Conservation (phyloP, 2,329 filamentous ascomycete species). For the Colletotrichum neosansevieriae region DNA sequence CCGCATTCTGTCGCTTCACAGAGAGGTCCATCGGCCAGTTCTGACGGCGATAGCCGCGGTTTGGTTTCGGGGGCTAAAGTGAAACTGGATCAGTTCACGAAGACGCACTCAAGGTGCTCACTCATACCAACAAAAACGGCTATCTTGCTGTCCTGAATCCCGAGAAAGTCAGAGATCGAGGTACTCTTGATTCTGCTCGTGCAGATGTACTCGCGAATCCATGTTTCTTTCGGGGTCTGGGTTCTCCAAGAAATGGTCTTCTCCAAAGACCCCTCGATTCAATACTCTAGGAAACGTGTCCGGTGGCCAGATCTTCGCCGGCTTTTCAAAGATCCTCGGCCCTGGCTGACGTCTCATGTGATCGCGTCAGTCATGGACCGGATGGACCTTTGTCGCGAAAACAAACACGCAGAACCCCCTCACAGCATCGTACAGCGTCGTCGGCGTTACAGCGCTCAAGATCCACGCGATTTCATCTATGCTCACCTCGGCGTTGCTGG, state of each 20-base stretch:
- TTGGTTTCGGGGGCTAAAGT: too few relatives aligned
- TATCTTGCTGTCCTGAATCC: too few relatives aligned
- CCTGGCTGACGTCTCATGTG: too few relatives aligned
- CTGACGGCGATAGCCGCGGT: too few relatives aligned
- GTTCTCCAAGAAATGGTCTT: constrained; percentile 47
- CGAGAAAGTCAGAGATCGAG: too few relatives aligned
- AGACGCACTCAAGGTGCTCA: too few relatives aligned
- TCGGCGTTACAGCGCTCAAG: constrained; percentile 9
- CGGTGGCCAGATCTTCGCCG: constrained; percentile 15
- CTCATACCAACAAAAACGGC: too few relatives aligned
- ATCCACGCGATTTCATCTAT: constrained; percentile 20
- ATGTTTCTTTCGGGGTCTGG: constrained; percentile 30
- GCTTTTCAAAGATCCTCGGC: not conserved
- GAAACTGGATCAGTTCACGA: too few relatives aligned
- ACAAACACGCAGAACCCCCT: not conserved
- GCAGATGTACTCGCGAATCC: not conserved
- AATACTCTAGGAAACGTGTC: constrained; percentile 39
- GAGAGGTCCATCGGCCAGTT: too few relatives aligned
- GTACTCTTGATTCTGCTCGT: not conserved
- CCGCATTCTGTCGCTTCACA: too few relatives aligned
- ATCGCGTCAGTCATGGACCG: too few relatives aligned
- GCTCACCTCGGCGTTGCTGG: constrained; percentile 13
- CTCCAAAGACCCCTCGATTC: constrained; percentile 43
- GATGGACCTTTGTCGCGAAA: too few relatives aligned
- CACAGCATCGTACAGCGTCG: not conserved